Evolutionary conservation across 2,329 filamentous ascomycete species (phyloP), one percentile per base, ranked within the genome.

Genomic region (Aotearoamyces nothofagi): DNA sequence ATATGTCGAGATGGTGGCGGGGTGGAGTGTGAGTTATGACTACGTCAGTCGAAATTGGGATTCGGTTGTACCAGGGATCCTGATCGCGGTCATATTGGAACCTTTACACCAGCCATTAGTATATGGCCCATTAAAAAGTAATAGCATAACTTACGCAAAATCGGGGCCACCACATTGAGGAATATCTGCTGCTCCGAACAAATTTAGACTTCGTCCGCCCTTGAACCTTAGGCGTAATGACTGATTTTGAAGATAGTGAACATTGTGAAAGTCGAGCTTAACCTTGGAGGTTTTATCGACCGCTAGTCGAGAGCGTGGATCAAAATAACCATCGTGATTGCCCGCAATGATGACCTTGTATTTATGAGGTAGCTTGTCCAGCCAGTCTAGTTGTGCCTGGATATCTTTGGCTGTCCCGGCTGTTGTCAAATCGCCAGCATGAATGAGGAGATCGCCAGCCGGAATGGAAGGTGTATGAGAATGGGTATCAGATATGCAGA

Each of bases 401-500:
- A 96, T 74, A 36, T 83, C 77, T 9, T 60, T 58, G 1, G 70
- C 64, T 6, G 71, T 78, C 22, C 87, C 87, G 13, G 60, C 58
- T 41, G 82, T 74, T 30, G 76, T 78, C 44, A 93, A 61, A 54
- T 96, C 87, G 20, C 87, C 87, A 2, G 83, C 80, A 48, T 94
- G 87, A 42, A 96, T 78, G 27, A 96, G 67, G 13, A 94, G 61
- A 50, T 94, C 84, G 32, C 84, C 86, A 7, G 65, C 54, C 0
- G 84, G 83, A 1, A 92, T 61, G n/a, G 60, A 42, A 5, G 69
- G 56, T 7, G 62, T 61, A 23, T 66, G 61, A 34, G 69, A 71
- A 55, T 94, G 87, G 0, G 87, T 94, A 55, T 94, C 87, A 7
- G 83, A 87, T 38, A 94, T 71, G 54, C 82, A 92, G 38, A 94